Conservation (phyloP, 257 asterid genomes). For the Plantago major region DNA sequence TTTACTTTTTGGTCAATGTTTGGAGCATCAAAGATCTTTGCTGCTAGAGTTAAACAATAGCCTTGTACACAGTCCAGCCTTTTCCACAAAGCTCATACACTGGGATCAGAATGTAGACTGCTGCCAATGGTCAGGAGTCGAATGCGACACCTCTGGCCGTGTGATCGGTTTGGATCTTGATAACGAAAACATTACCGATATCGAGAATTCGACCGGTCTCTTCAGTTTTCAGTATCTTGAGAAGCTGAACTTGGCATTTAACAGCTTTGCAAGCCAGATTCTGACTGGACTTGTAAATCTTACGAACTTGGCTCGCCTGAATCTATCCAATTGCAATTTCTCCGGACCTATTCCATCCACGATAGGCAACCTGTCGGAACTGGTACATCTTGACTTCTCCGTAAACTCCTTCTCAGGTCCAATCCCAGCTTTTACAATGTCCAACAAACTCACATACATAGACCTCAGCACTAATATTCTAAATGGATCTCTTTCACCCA, state of each 20-base stretch:
- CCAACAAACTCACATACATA: conserved; percentile 31
- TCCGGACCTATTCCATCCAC: conserved; percentile 38
- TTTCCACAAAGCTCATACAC: conserved; percentile 31
- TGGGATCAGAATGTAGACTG: conserved; percentile 45
- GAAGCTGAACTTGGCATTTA: conserved; percentile 45
- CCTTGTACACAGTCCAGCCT: conserved; percentile 9
- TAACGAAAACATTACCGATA: conserved; percentile 23
- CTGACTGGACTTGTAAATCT: conserved; percentile 38
- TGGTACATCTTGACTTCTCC: conserved; percentile 34
- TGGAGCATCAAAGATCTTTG: conserved; percentile 31
- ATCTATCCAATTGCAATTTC: conserved; percentile 37
- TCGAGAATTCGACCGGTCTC: conserved; percentile 36
- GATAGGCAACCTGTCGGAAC: conserved; percentile 27
- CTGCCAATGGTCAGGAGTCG: conserved; percentile 57
- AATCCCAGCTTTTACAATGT: conserved; percentile 33
- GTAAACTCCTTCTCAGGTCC: conserved; percentile 34
- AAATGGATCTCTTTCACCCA: conserved; percentile 32
- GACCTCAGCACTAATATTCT: conserved; percentile 32
- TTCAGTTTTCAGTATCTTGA: conserved; percentile 35
- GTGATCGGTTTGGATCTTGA: conserved; percentile 41
- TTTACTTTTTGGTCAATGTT: conserved; percentile 34
- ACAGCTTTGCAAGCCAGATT: conserved; percentile 31
- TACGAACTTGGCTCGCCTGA: conserved; percentile 33
- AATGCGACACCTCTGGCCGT: conserved; percentile 45
- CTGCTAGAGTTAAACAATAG: conserved; percentile 36